Evolutionary conservation across 176 grass and related monocot genomes (phyloP).

Genomic region (Elaeis guineensis): DNA sequence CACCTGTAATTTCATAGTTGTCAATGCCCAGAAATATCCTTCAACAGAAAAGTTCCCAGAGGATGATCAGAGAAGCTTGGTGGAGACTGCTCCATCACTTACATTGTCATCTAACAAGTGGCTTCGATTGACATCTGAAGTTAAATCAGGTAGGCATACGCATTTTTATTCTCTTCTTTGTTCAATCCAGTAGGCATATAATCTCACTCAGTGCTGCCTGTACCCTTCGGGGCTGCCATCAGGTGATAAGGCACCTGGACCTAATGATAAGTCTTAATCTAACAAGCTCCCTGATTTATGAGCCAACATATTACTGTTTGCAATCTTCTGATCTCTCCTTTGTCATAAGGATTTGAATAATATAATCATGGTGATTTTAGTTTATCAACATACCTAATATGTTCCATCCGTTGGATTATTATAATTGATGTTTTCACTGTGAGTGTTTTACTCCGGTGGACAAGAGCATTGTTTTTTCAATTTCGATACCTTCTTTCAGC

Average conservation of each 20-base stretch:
- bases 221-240: neutral
- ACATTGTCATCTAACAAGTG: slow-evolving; percentile 64
- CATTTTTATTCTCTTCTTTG: neutral
- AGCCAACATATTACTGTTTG: too few species aligned
- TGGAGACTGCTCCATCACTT: slow-evolving; percentile 39
- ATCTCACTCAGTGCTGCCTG: too few species aligned
- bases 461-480: too few species aligned
- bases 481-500: too few species aligned
- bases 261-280: too few species aligned
- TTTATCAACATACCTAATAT: too few species aligned
- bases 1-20: slow-evolving; percentile 71
- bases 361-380: too few species aligned
- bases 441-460: too few species aligned
- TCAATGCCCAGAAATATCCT: slow-evolving; percentile 40
- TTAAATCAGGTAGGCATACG: slow-evolving; percentile 72
- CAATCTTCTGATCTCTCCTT: too few species aligned
- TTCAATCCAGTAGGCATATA: too few species aligned
- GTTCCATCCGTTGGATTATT: neutral
- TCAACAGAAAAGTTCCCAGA: slow-evolving; percentile 17
- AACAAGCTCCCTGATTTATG: too few species aligned
- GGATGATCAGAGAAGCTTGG: slow-evolving; percentile 12
- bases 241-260: neutral
- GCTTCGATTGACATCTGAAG: slow-evolving; percentile 62
- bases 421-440: neutral
- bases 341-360: too few species aligned